Base-by-base conservation (phyloP, 2,329 filamentous ascomycete genomes). In the Metarhizium rileyi region DNA sequence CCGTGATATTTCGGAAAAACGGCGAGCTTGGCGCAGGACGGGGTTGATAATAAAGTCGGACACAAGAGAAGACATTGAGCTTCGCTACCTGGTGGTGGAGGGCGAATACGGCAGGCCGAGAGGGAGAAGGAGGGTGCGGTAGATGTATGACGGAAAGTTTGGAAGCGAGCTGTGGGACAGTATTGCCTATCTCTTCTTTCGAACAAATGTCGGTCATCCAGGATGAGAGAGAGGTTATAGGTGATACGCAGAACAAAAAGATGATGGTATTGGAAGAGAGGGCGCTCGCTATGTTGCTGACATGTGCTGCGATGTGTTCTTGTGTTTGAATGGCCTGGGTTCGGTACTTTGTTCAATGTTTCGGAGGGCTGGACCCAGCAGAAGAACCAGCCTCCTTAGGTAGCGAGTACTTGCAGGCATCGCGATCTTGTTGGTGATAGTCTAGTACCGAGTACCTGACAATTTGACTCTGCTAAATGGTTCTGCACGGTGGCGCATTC, bases 21-120 rank as follows among this genome's bases (percentile, higher is more conserved):
- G 78, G 54, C 80, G 78, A 59, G 80, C 81, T 66, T 84, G 80
- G 63, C 80, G 78, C 57, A 84, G 67, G 59, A 84, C 79, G 51
- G 81, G 80, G 54, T 82, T 82, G 65, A 84, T 80, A 58, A 84
- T 68, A 62, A 82, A 83, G 53, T 83, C 77, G 60, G 79, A 76
- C 48, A 84, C 80, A 59, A 83, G 69, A 57, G 75, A 81, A 64
- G 77, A 74, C 81, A 84, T 84, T 60, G 57, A 57, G 53, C 38
- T 27, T 51, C 47, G 53, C 53, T 48, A 54, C 49, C 30, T 44
- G 36, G 40, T 20, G 44, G 22, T 25, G 40, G 43, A 20, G 36
- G 35, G 18, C 47, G 18, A 36, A 36, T 18, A 26, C 46, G n/a
- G 47, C 46, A 27, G 33, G 40, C 25, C 38, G 44, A 16, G 12